These are phyloP conservation scores for Monascus ruber DNA, from an alignment of 2,329 filamentous ascomycete species.

Conservation along the genomic window DNA sequence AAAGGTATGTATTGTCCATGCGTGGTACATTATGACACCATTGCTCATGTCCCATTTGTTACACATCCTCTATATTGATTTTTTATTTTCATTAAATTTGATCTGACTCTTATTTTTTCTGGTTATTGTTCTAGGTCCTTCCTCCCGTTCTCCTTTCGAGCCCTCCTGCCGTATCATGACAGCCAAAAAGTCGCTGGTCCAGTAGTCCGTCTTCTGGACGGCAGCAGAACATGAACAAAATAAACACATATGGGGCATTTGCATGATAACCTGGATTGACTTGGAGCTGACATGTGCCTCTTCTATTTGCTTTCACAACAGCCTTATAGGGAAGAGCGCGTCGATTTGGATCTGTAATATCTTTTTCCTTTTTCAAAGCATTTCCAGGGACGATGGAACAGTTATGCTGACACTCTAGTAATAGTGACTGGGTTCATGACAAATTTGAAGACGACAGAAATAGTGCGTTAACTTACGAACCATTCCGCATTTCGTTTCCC, in stretches of 20 bases:
- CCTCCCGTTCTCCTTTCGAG: constrained; percentile 24
- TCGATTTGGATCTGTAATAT: constrained; percentile 36
- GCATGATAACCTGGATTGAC: constrained; percentile 25
- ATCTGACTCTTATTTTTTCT: too few relatives aligned
- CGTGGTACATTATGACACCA: too few relatives aligned
- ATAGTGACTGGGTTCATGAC: constrained; percentile 88
- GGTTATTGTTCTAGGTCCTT: constrained; percentile 25
- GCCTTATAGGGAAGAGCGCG: constrained; percentile 34
- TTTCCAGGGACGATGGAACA: not conserved
- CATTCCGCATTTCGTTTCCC: constrained; percentile 1
- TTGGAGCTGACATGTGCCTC: constrained; percentile 33
- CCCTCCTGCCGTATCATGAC: constrained; percentile 29
- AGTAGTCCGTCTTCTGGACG: constrained; percentile 14
- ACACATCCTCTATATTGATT: too few relatives aligned
- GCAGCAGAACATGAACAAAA: constrained; percentile 14
- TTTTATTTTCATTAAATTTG: too few relatives aligned
- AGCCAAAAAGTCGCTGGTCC: constrained; percentile 16
- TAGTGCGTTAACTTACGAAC: constrained; percentile 19
- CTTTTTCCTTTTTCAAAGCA: not conserved
- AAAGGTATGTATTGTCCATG: constrained; percentile 54
- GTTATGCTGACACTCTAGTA: constrained; percentile 4
- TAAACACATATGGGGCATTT: constrained; percentile 21
- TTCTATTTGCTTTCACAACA: constrained; percentile 27
- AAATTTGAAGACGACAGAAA: constrained; percentile 66
- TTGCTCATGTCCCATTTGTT: too few relatives aligned